These are phyloP conservation scores for Macadamia integrifolia DNA, from an alignment of 164 flowering plant genomes.

Conservation along the genomic window DNA sequence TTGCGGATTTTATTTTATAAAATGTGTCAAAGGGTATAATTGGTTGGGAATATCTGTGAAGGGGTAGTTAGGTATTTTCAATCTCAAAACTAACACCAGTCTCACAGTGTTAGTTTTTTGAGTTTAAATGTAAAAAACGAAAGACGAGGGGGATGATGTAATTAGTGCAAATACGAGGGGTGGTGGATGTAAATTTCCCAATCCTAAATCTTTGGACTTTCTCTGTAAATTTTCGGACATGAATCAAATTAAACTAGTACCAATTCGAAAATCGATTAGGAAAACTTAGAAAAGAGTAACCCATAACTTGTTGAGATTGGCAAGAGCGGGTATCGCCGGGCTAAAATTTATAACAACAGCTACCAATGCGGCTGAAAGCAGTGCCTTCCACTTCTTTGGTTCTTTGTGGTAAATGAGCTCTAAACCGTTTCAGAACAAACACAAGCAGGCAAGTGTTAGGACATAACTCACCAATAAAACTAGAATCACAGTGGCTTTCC, in stretches of 20 bases:
- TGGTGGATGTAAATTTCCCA: no score
- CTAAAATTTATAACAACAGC: slow-evolving; percentile 52
- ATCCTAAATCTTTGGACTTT: background rate
- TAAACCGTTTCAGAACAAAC: slow-evolving; percentile 3
- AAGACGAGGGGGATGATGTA: no score
- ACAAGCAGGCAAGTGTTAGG: slow-evolving; percentile 2
- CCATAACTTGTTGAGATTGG: slow-evolving; percentile 41
- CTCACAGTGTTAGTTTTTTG: no score
- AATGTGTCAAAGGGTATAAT: no score
- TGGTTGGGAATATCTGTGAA: no score
- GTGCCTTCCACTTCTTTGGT: slow-evolving; percentile 41
- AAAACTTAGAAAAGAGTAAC: slow-evolving; percentile 1
- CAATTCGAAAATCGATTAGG: slow-evolving; percentile 8
- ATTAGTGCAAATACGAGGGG: no score
- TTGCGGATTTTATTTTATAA: no score
- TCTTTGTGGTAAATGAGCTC: slow-evolving; percentile 15
- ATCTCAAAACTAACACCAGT: no score
- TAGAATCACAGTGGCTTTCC: background rate
- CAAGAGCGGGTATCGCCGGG: slow-evolving; percentile 48
- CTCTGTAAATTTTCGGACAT: background rate
- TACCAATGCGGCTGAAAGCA: slow-evolving; percentile 66
- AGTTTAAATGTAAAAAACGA: no score
- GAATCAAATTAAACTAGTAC: slow-evolving; percentile 16
- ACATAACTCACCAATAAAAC: slow-evolving; percentile 9
- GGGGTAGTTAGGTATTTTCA: no score